Base-by-base conservation (phyloP, 495 filamentous ascomycete species). In the Lasiosphaeriaceae sp. region DNA sequence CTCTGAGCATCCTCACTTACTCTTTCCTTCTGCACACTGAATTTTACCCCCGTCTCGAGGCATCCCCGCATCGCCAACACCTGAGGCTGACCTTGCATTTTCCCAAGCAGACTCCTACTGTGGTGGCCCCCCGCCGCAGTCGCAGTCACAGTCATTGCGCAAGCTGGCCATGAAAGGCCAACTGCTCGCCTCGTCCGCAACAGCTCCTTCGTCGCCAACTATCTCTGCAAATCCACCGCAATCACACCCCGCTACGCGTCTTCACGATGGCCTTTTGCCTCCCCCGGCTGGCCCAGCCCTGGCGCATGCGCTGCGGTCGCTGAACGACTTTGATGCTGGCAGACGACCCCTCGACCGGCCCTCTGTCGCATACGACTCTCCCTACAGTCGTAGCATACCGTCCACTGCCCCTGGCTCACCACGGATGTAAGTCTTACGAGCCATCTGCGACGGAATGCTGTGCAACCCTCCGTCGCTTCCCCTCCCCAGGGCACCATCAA, bases 391-490 rank as follows among this genome's bases (percentile, higher is more conserved):
- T 55, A 82, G 79, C 61, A 69, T 78, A 20, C 67, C 77, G 5
- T 82, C 80, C 19, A 83, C 80, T 41, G 80, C 80, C 17, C 79
- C 80, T 6, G 68, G 68, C 2, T 80, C 77, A n/a, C 80, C 80
- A 7, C 71, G 78, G 55, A 75, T 83, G 80, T 83, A 55, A 74
- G 72, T 74, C 23, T 23, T 9, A 34, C 24, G 16, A 49, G 26
- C 26, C 26, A 34, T 24, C 16, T 59, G 4, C 4, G 14, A 3
- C 46, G 47, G 29, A 7, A 35, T 7, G 17, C 31, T 49, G 12
- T 60, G 26, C 55, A 44, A 50, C 14, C 1, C 23, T 39, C 24
- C 26, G 17, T 41, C 3, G 22, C n/a, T 26, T 22, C 22, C 39
- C 26, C 23, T 11, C 19, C 20, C 43, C 14, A 37, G 20, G 11